A percentile compares a stretch with the other conserved stretches of the same genome.
Conservation (phyloP, 139 green algal species). For the Micractinium conductrix region DNA sequence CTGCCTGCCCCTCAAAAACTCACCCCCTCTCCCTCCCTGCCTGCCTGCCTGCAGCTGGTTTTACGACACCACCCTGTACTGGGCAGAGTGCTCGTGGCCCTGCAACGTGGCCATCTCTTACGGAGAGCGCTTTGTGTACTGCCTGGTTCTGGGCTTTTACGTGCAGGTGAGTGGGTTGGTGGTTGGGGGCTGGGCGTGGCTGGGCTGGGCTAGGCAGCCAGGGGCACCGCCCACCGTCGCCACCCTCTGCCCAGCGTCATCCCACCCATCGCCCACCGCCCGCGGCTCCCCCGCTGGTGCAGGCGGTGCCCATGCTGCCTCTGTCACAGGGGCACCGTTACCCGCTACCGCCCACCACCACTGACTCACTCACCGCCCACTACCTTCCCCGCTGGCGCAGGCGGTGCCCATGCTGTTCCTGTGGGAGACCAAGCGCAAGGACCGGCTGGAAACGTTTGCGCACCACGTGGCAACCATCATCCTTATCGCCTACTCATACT, state of each 20-base stretch:
- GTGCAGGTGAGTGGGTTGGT: constrained; percentile 48
- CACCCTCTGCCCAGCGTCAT: too few species aligned
- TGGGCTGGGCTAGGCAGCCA: too few species aligned
- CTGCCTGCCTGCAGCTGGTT: constrained; percentile 51
- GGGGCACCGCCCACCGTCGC: too few species aligned
- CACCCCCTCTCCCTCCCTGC: neutral
- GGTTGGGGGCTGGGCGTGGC: too few species aligned
- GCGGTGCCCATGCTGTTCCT: constrained; percentile 60
- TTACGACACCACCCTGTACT: constrained; percentile 62
- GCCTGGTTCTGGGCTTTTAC: constrained; percentile 86
- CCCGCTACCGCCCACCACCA: neutral
- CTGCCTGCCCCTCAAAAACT: too few species aligned
- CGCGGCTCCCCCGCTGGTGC: too few species aligned
- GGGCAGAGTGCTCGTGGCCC: constrained; percentile 65
- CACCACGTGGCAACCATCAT: constrained; percentile 85
- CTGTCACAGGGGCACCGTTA: too few species aligned
- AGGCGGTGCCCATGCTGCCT: too few species aligned
- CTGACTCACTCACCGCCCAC: too few species aligned
- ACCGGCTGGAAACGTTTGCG: constrained; percentile 79
- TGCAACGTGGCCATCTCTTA: constrained; percentile 57
- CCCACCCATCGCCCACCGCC: too few species aligned
- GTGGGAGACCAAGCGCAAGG: constrained; percentile 81
- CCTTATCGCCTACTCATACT: constrained; percentile 78
- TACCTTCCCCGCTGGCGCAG: constrained; percentile 17
- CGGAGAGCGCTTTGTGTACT: constrained; percentile 79